Base-by-base conservation (phyloP, 257 asterid genomes). In the Striga asiatica region DNA sequence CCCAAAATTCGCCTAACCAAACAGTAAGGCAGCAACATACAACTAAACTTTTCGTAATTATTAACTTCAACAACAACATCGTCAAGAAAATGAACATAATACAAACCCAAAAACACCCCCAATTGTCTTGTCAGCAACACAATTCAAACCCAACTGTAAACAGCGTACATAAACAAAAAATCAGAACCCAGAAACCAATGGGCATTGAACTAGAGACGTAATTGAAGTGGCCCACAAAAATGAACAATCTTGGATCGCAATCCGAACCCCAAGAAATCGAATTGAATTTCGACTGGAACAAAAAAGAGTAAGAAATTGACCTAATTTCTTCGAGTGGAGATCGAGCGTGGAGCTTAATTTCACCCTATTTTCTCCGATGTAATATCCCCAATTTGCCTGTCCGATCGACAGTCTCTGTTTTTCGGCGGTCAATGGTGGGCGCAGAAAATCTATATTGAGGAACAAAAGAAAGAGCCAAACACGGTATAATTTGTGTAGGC, bases 311-410 rank as follows among this genome's bases (percentile, higher is more conserved):
- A 56, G 64, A 55, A 74, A 74, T 65, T 61, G 64, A 79, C 94
- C 88, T 81, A 75, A 57, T 23, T 48, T 31, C 6, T 70, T 42
- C 45, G 72, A 62, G 71, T 58, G 58, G 74, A 62, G 54, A 58
- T 54, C 54, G 63, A 23, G 48, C 50, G 54, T 18, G 65, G 49
- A 57, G 14, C 23, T 39, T 28, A 43, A n/a, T n/a, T 27, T 22
- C 16, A 23, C 61, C 41, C 18, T 32, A 22, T 57, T 62, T 47
- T 56, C 24, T n/a, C n/a, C n/a, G n/a, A n/a, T n/a, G n/a, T n/a
- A 9, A 9, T 49, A 12, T 24, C 57, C 70, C 68, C 37, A 58
- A 62, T 57, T 72, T 37, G 50, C n/a, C n/a, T n/a, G n/a, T 58
- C 66, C 71, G 68, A 42, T 66, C 71, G 66, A 58, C 66, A n/a